Evolutionary conservation across 2,329 filamentous ascomycete species (phyloP).

Genomic region (Pseudogymnoascus pannorum): DNA sequence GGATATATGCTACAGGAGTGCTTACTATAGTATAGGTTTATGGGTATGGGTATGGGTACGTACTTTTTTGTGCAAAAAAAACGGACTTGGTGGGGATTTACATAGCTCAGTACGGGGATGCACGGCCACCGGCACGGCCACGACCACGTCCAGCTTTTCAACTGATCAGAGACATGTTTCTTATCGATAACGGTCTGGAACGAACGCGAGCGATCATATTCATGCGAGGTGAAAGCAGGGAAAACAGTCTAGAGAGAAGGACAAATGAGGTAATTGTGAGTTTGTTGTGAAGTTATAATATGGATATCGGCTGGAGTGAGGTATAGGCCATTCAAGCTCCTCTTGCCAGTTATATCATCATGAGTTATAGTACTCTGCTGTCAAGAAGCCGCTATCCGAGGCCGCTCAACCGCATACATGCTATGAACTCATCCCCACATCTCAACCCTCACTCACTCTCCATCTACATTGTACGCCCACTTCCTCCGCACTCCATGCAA

Average conservation of each 20-base stretch:
- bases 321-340: not conserved
- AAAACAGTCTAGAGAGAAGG: not conserved
- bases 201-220: conserved; percentile 19
- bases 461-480: not conserved
- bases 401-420: not conserved
- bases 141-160: not conserved
- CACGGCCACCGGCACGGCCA: not conserved
- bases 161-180: not conserved
- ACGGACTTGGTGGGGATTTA: not conserved
- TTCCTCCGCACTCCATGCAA: not conserved
- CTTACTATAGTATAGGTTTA: not conserved
- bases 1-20: not conserved
- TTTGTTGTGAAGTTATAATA: not conserved
- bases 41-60: not conserved
- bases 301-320: not conserved
- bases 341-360: too few species aligned
- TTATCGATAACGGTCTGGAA: conserved; percentile 14
- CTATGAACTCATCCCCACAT: not conserved
- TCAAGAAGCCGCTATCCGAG: not conserved
- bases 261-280: not conserved
- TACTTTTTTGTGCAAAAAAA: not conserved
- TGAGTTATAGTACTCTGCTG: not conserved
- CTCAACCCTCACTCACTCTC: not conserved
- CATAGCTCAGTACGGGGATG: too few species aligned
- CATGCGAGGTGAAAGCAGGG: not conserved